Evolutionary conservation across 2,329 filamentous ascomycete species (phyloP), one percentile per base, ranked within the genome.

Genomic region (Purpureocillium lavendulum): DNA sequence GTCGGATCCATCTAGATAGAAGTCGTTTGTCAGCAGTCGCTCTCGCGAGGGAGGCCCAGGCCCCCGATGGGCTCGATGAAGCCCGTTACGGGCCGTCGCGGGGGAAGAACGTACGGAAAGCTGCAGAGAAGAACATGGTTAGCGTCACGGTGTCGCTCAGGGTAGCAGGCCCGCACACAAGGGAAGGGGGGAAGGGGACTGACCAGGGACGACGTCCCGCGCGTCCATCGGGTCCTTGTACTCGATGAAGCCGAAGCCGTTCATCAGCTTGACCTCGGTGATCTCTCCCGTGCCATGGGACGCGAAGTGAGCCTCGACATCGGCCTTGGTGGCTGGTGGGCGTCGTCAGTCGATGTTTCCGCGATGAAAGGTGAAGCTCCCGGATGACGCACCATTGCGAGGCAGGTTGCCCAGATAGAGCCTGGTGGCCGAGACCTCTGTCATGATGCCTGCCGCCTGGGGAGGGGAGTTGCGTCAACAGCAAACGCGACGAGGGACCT

Each of bases 261-360:
- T 97, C 92, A 98, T 98, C 49, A 98, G 80, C 74, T 98, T 98
- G 71, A 98, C 90, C 71, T 98, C 92, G 52, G 85, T 92, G 62
- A 98, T 97, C 64, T 95, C 88, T 64, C 92, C 92, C 54, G 88
- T 90, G 61, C 90, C 92, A 80, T 96, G 88, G 58, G 82, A 87
- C 63, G 83, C 83, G 70, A 98, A 98, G 67, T 97, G 90, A 56
- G 82, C 80, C 70, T 97, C 89, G 63, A 98, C 84, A 64, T 98
- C 90, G 66, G 86, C 81, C 73, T 97, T 97, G 67, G 89, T 96
- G 70, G 87, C 89, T 94, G 70, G 62, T 58, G 61, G 56, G 60
- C 58, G 57, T 49, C 58, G 69, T 73, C 62, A 75, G 70, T 59
- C 49, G 58, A 48, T 49, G 24, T 36, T 53, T 54, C 54, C 33